Base-by-base conservation (phyloP, 2,329 filamentous ascomycete genomes). In the Arthrobotrys sphaeroides region DNA sequence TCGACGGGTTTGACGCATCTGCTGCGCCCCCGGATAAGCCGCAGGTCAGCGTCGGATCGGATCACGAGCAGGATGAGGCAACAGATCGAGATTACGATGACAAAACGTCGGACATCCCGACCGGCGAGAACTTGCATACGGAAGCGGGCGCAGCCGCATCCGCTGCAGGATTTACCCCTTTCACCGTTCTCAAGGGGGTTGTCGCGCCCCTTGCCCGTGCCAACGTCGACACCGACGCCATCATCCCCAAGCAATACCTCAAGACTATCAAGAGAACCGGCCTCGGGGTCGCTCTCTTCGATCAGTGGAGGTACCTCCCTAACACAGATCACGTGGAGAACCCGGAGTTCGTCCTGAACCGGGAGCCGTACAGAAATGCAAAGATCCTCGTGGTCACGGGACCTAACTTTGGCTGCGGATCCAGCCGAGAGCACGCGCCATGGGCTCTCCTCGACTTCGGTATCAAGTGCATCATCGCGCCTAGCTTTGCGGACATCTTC, bases 251-350 rank as follows among this genome's bases (percentile, higher is more conserved):
- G 84, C 95, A 99, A 83, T 99, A 98, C 85, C 88, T 99, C 78
- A 99, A 98, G 86, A 99, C 95, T 42, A 98, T 98, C 84, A 98
- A 98, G 87, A 92, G 95, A 73, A 96, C 94, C 1, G 95, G 95
- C 78, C 91, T 99, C 7, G 94, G 94, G 72, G 87, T 85, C 22
- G 94, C 94, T 40, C 88, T 96, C 61, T 99, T 99, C 87, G 88
- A 94, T 82, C 90, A 88, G 77, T 90, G 93, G 84, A 90, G 95
- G 65, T 97, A 89, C 84, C 88, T 91, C 78, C 83, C 88, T 7
- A 90, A 92, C 79, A 70, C 72, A 1, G 40, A 76, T 7, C 91
- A 90, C 77, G 85, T 86, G 18, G 91, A 94, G 81, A 93, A 94
- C 82, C 85, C 90, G 2, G 87, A 90, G 55, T 99, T 98, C 80